These are phyloP conservation scores for Nitzschia sp. DNA, from an alignment of 108 stramenopile genomes.

Conservation along the genomic window DNA sequence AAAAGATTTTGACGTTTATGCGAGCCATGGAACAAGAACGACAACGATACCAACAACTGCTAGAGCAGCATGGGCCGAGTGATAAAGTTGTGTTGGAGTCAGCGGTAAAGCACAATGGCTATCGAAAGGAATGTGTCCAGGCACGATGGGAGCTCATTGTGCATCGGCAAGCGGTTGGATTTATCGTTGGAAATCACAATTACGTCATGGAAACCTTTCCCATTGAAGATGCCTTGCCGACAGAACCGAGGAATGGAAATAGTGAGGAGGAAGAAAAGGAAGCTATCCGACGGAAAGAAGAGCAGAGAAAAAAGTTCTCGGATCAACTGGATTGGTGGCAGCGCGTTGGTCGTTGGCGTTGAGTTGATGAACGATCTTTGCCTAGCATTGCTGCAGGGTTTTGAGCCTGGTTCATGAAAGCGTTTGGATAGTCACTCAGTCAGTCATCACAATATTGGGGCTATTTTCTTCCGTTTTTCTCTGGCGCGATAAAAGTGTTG, in stretches of 20 bases:
- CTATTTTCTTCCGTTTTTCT: no score
- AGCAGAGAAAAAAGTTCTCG: constrained; percentile 24
- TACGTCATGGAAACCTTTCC: constrained; percentile 72
- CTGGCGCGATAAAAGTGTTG: no score
- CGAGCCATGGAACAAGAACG: constrained; percentile 53
- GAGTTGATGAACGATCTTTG: no score
- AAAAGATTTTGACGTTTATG: constrained; percentile 59
- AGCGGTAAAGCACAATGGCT: constrained; percentile 60
- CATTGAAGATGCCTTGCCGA: constrained; percentile 56
- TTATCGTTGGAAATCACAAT: constrained; percentile 76
- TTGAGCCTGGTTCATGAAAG: no score
- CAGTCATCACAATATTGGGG: no score
- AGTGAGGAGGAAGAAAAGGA: not conserved
- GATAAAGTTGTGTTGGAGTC: constrained; percentile 28
- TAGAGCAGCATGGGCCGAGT: constrained; percentile 12
- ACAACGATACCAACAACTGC: constrained; percentile 30
- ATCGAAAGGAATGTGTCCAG: constrained; percentile 57
- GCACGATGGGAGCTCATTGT: constrained; percentile 87
- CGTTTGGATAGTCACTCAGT: no score
- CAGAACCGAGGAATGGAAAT: not conserved
- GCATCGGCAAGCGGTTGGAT: constrained; percentile 85
- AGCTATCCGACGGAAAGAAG: not conserved
- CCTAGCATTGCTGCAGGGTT: no score
- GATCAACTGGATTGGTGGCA: constrained; percentile 87
- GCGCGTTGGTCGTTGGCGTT: constrained; percentile 65